Conservation (phyloP, 106 monocot species). For the Dendrobium officinale region DNA sequence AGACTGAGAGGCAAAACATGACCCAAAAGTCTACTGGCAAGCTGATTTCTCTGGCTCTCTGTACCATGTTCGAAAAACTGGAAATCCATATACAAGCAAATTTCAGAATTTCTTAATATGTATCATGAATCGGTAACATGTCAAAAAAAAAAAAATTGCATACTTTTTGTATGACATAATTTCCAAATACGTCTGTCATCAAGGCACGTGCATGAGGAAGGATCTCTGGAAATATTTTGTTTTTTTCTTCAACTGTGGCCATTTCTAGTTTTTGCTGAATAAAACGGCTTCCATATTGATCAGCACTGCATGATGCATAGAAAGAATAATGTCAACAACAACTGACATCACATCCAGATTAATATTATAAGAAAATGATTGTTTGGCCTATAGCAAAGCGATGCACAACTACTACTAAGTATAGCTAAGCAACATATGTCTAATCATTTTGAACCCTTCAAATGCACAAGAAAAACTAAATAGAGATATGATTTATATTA, state of each 20-base stretch:
- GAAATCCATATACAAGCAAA: conserved; percentile 4
- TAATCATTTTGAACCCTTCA: background rate
- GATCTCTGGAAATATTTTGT: conserved; percentile 75
- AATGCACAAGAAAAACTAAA: background rate
- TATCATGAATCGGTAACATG: background rate
- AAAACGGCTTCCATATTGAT: conserved; percentile 90
- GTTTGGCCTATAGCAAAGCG: background rate
- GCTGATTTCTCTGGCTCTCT: conserved; percentile 58
- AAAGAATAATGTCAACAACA: background rate
- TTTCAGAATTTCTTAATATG: conserved; percentile 2
- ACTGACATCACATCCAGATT: background rate
- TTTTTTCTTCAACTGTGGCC: conserved; percentile 65
- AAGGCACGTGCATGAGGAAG: conserved; percentile 60
- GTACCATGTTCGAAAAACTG: conserved; percentile 96
- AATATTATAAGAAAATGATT: conserved; percentile 1
- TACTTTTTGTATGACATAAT: conserved; percentile 96
- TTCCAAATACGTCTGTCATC: conserved; percentile 94
- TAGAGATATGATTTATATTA: background rate
- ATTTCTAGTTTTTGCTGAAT: conserved; percentile 90
- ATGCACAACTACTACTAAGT: background rate
- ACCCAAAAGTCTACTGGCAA: conserved; percentile 56
- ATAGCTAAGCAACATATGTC: background rate
- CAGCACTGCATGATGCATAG: conserved; percentile 34
- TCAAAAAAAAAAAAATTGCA: conserved; percentile 2
- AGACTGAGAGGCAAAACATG: conserved; percentile 80